phyloP scores from a whole-genome alignment of 352 stramenopile genomes.

The Pythium monospermum region DNA sequence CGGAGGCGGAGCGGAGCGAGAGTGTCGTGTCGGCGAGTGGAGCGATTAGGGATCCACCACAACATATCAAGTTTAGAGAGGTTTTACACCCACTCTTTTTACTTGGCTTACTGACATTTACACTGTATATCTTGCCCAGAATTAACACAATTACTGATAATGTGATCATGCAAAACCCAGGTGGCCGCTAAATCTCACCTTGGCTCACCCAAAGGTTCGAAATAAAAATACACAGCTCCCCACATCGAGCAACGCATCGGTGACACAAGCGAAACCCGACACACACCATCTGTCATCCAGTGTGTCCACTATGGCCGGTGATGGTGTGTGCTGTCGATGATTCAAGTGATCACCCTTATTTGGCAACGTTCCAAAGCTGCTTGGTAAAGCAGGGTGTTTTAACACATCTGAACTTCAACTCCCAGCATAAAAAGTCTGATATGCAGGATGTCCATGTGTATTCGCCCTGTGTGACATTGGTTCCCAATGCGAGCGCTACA shows the following conservation, averaged over 20 bases:
- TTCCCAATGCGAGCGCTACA: no score
- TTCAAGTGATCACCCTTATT: constrained; percentile 1
- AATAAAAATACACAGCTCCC: no score
- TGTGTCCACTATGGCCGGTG: background rate
- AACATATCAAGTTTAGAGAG: background rate
- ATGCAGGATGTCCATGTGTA: no score
- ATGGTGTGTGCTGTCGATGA: background rate
- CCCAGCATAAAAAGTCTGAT: no score
- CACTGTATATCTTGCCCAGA: background rate
- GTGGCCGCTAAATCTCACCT: constrained; percentile 1
- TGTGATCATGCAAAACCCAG: background rate
- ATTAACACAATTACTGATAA: background rate
- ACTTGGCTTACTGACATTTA: background rate
- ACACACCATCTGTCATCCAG: background rate
- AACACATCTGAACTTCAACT: no score
- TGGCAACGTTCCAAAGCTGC: background rate
- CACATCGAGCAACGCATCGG: no score
- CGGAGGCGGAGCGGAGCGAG: background rate
- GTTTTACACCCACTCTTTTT: background rate
- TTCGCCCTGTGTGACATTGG: no score
- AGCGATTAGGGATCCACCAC: background rate
- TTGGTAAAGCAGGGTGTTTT: no score
- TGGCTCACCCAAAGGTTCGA: no score
- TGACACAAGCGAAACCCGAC: no score
- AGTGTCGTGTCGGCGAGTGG: background rate